Evolutionary conservation across 75 land plant genomes (phyloP).

Genomic region (Ceratopteris richardii): DNA sequence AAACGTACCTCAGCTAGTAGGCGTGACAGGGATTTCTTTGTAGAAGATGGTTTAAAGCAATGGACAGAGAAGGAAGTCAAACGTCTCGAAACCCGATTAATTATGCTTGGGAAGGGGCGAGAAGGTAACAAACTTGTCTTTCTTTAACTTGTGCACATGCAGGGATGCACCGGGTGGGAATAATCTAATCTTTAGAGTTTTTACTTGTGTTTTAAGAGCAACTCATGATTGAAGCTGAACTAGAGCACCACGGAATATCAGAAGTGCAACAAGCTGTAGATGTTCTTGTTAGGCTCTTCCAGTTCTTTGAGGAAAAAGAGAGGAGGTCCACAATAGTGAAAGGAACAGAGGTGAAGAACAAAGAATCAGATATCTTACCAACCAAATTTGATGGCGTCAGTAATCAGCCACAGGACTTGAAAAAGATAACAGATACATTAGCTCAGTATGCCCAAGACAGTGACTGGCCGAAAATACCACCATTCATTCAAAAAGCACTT

Average conservation of each 20-base stretch:
- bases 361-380: not conserved
- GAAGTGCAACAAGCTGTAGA: constrained; percentile 20
- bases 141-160: too few relatives aligned
- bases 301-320: constrained; percentile 5
- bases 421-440: too few relatives aligned
- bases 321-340: not conserved
- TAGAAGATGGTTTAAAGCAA: constrained; percentile 2
- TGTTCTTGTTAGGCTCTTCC: constrained; percentile 15
- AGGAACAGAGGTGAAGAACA: not conserved
- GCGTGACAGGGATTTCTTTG: constrained; percentile 3
- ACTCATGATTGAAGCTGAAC: constrained; percentile 12
- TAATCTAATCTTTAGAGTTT: too few relatives aligned
- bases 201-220: constrained; percentile 12
- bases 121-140: constrained; percentile 4
- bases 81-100: constrained; percentile 18
- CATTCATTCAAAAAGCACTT: constrained; percentile 9
- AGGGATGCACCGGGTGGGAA: too few relatives aligned
- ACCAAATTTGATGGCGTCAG: too few relatives aligned
- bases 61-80: constrained; percentile 24
- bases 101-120: constrained; percentile 19
- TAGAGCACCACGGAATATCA: constrained; percentile 13
- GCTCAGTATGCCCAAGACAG: not conserved
- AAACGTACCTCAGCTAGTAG: constrained; percentile 2
- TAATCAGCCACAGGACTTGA: too few relatives aligned
- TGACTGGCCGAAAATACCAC: constrained; percentile 8